Conservation (phyloP, 768 basidiomycete species). For the Pleurotus giganteus region DNA sequence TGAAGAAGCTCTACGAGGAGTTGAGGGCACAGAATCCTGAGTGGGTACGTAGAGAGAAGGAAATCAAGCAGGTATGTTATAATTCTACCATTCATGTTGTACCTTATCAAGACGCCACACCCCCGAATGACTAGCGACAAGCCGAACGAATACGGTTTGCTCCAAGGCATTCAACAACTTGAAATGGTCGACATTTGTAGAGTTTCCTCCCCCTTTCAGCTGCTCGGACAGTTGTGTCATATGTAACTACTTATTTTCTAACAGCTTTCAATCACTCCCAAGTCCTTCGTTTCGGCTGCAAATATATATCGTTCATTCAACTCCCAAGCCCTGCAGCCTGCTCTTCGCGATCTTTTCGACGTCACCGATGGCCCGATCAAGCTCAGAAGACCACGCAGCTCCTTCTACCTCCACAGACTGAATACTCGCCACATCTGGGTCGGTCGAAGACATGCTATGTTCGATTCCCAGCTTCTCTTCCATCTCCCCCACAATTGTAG, state of each 20-base stretch:
- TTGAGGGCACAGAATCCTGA: slow-evolving; percentile 58
- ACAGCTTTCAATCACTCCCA: slow-evolving; percentile 10
- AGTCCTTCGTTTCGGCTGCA: background rate
- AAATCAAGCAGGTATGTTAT: slow-evolving; percentile 44
- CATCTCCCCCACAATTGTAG: slow-evolving; percentile 75
- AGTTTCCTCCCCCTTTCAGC: background rate
- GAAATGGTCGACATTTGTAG: background rate
- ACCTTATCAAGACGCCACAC: background rate
- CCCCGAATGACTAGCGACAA: slow-evolving; percentile 6
- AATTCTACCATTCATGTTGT: background rate
- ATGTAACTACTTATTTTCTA: slow-evolving; percentile 9
- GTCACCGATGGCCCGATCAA: slow-evolving; percentile 70
- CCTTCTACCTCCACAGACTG: slow-evolving; percentile 33
- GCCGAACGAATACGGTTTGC: slow-evolving; percentile 10
- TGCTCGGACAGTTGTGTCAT: background rate
- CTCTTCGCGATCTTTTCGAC: slow-evolving; percentile 77
- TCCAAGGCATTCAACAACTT: slow-evolving; percentile 4
- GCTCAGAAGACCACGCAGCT: slow-evolving; percentile 61
- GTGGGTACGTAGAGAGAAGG: slow-evolving; percentile 55
- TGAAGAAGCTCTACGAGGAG: slow-evolving; percentile 53
- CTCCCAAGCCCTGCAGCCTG: slow-evolving; percentile 48
- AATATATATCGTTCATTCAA: slow-evolving; percentile 21
- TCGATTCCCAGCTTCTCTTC: slow-evolving; percentile 58
- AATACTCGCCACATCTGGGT: slow-evolving; percentile 38
- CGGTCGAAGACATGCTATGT: slow-evolving; percentile 45